These are phyloP conservation scores for Cicer yamashitae DNA, from an alignment of 306 rosid species.

Conservation along the genomic window DNA sequence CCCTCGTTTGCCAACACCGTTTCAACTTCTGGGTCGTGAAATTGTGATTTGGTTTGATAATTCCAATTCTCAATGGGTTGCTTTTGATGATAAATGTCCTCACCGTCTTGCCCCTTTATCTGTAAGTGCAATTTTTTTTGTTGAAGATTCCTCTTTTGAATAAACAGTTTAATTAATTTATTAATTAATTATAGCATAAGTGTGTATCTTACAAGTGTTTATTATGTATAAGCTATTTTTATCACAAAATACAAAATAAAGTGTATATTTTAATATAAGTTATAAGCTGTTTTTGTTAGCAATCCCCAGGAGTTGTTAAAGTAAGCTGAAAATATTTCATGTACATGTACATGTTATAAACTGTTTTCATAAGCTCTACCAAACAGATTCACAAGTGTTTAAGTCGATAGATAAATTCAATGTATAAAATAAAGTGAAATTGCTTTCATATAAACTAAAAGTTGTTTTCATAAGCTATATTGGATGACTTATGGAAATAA, in stretches of 20 bases:
- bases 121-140: conserved; percentile 58
- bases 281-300: too few species aligned
- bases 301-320: too few species aligned
- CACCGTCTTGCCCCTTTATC: conserved; percentile 97
- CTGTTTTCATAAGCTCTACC: too few species aligned
- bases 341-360: too few species aligned
- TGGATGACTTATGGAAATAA: not conserved
- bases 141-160: not conserved
- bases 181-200: too few species aligned
- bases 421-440: too few species aligned
- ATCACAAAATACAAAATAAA: not conserved
- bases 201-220: not conserved
- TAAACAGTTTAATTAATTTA: not conserved
- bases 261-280: not conserved
- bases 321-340: too few species aligned
- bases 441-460: too few species aligned
- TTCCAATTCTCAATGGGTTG: conserved; percentile 72
- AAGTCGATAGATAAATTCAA: too few species aligned
- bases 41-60: conserved; percentile 85
- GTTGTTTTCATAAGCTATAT: not conserved
- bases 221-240: not conserved
- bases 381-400: too few species aligned
- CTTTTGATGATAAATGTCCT: conserved; percentile 95
- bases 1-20: conserved; percentile 74
- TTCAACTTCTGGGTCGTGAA: conserved; percentile 95